Percentiles rank a stretch among this genome's conserved stretches.
phyloP scores from a whole-genome alignment of 495 filamentous ascomycete genomes.

The Sabuloglossum arenarium region DNA sequence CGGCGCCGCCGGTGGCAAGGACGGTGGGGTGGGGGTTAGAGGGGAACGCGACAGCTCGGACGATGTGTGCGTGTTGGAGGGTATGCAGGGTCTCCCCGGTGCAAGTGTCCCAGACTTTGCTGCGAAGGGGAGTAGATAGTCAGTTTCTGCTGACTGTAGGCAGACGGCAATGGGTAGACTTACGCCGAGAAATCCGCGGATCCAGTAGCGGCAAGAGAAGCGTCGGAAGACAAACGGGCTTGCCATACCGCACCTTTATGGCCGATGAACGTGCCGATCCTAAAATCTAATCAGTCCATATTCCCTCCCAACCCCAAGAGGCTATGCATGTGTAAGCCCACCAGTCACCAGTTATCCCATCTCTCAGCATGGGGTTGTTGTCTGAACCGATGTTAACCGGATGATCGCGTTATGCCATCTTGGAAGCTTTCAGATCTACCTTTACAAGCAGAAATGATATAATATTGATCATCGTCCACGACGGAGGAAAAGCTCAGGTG shows the following conservation, averaged over 20 bases:
- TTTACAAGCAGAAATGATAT: slow-evolving; percentile 96
- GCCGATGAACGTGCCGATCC: slow-evolving; percentile 95
- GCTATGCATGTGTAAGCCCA: slow-evolving; percentile 15
- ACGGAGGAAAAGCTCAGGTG: slow-evolving; percentile 86
- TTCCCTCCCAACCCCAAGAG: background rate
- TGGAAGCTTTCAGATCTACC: slow-evolving; percentile 25
- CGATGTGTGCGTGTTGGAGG: slow-evolving; percentile 81
- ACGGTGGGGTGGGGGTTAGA: slow-evolving; percentile 47
- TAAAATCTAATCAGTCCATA: slow-evolving; percentile 12
- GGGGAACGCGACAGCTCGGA: slow-evolving; percentile 80
- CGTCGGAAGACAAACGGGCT: slow-evolving; percentile 73
- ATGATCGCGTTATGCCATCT: background rate
- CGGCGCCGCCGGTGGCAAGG: slow-evolving; percentile 80
- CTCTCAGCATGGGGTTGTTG: slow-evolving; percentile 93
- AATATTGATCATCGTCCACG: slow-evolving; percentile 72
- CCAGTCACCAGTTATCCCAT: slow-evolving; percentile 93
- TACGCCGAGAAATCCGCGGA: slow-evolving; percentile 93
- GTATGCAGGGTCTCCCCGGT: slow-evolving; percentile 79
- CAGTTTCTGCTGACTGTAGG: slow-evolving; percentile 6
- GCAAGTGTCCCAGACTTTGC: slow-evolving; percentile 92
- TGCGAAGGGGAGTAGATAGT: slow-evolving; percentile 14
- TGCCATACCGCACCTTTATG: slow-evolving; percentile 98
- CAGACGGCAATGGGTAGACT: no score
- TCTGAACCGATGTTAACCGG: slow-evolving; percentile 27
- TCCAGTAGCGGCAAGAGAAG: slow-evolving; percentile 70